Conservation (phyloP, 352 stramenopile species). For the Globisporangium cederbergense region DNA sequence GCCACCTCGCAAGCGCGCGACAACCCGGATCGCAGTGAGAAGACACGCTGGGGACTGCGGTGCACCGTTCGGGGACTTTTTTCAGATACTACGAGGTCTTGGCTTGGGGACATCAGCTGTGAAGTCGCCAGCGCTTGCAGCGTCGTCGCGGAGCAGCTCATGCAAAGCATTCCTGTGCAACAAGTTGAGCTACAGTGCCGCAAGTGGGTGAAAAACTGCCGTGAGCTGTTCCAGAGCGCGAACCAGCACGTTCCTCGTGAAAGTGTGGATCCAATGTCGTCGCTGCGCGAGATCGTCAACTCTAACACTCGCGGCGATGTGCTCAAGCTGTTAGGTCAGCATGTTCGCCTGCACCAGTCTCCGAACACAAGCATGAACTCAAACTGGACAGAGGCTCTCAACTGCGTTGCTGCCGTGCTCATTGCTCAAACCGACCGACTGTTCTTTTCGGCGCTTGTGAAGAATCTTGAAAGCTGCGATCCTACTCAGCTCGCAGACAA, state of each 20-base stretch:
- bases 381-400: slow-evolving; percentile 15
- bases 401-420: slow-evolving; percentile 13
- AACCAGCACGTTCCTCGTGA: neutral
- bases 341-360: slow-evolving; percentile 14
- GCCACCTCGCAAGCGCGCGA: slow-evolving; percentile 53
- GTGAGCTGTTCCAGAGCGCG: slow-evolving; percentile 26
- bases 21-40: slow-evolving; percentile 28
- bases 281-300: slow-evolving; percentile 25
- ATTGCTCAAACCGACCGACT: slow-evolving; percentile 8
- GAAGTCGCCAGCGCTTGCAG: slow-evolving; percentile 35
- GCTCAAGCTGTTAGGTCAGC: slow-evolving; percentile 15
- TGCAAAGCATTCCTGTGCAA: slow-evolving; percentile 29
- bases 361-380: slow-evolving; percentile 16
- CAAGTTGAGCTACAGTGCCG: slow-evolving; percentile 28
- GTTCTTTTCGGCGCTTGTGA: neutral
- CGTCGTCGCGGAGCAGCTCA: slow-evolving; percentile 33
- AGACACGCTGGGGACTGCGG: slow-evolving; percentile 54
- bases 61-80: slow-evolving; percentile 50
- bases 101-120: slow-evolving; percentile 29
- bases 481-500: neutral
- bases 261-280: neutral
- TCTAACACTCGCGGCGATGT: slow-evolving; percentile 13
- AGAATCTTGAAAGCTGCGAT: neutral
- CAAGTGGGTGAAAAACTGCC: slow-evolving; percentile 22
- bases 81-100: slow-evolving; percentile 14